phyloP scores from a whole-genome alignment of 2,329 filamentous ascomycete genomes.

The Ceratocystis smalleyi region DNA sequence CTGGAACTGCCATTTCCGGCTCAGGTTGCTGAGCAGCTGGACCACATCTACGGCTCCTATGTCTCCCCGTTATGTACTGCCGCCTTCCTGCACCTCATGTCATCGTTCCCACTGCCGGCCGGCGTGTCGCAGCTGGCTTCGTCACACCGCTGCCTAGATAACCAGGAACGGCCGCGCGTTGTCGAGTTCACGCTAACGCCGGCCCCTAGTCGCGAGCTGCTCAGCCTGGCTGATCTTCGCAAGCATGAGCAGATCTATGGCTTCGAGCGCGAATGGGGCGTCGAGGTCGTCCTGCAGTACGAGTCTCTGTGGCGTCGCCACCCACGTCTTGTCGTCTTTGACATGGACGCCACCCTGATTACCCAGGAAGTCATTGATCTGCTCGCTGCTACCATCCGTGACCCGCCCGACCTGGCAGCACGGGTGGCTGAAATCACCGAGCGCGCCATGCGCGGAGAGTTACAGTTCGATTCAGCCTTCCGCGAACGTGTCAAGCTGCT shows the following conservation, averaged over 20 bases:
- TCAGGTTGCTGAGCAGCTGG: constrained; percentile 40
- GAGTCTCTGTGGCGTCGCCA: constrained; percentile 62
- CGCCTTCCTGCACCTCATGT: constrained; percentile 51
- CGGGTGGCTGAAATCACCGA: constrained; percentile 79
- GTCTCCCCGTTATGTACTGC: constrained; percentile 50
- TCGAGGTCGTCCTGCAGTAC: constrained; percentile 63
- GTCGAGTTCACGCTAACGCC: constrained; percentile 52
- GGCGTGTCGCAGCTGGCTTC: constrained; percentile 40
- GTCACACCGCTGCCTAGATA: constrained; percentile 50
- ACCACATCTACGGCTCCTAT: constrained; percentile 50
- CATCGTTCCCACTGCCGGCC: constrained; percentile 40
- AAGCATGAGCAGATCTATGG: constrained; percentile 69
- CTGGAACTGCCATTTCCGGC: constrained; percentile 37
- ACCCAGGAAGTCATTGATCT: constrained; percentile 96
- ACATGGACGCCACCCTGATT: constrained; percentile 97
- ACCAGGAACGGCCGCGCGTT: constrained; percentile 41
- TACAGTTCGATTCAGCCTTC: constrained; percentile 78
- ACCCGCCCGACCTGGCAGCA: constrained; percentile 56
- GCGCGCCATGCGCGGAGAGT: constrained; percentile 87
- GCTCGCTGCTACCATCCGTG: constrained; percentile 61
- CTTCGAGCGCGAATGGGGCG: constrained; percentile 79
- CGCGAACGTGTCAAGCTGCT: constrained; percentile 66
- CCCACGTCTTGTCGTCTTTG: constrained; percentile 81
- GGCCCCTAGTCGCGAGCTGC: constrained; percentile 44
- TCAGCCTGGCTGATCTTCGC: constrained; percentile 53